A percentile compares a stretch with the other conserved stretches of the same genome.
phyloP scores from a whole-genome alignment of 352 stramenopile genomes.

The Phytopythium ostracodes region DNA sequence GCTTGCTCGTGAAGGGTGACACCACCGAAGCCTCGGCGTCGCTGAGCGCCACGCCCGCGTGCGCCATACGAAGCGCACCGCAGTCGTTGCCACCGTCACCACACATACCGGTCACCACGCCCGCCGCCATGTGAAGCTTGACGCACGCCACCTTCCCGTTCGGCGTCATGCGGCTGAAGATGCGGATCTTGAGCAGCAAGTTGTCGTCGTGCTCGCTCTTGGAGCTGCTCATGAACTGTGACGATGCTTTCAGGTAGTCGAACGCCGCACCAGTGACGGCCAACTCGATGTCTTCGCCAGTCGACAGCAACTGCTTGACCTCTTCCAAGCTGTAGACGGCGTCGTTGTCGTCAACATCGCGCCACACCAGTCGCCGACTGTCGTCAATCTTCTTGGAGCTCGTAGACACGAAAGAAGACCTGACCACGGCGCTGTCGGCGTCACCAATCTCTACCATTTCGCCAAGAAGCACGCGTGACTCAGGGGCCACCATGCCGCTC shows the following conservation, averaged over 20 bases:
- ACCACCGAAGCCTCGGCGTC: conserved; percentile 73
- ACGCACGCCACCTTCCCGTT: conserved; percentile 38
- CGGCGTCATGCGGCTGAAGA: conserved; percentile 50
- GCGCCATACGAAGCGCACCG: conserved; percentile 66
- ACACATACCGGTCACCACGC: conserved; percentile 48
- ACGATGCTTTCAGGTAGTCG: conserved; percentile 20
- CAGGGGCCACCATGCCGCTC: conserved; percentile 28
- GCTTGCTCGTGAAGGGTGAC: conserved; percentile 81
- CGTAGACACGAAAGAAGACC: not conserved
- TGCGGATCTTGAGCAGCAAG: conserved; percentile 38
- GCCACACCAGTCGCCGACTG: conserved; percentile 22
- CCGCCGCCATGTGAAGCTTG: conserved; percentile 31
- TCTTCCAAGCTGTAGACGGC: conserved; percentile 18
- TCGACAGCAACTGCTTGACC: conserved; percentile 19
- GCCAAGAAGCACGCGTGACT: conserved; percentile 33
- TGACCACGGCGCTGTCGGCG: conserved; percentile 2
- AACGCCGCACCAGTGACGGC: conserved; percentile 38
- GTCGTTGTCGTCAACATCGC: conserved; percentile 25
- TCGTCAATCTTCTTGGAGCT: conserved; percentile 2
- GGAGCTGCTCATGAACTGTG: conserved; percentile 16
- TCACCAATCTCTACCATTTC: conserved; percentile 23
- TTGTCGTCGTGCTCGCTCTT: conserved; percentile 8
- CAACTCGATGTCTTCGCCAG: conserved; percentile 22
- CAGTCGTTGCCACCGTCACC: conserved; percentile 78
- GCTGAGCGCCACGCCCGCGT: conserved; percentile 77